A percentile compares a stretch with the other conserved stretches of the same genome.
Conservation (phyloP, 2,329 filamentous ascomycete species). For the Plenodomus biglobosus region DNA sequence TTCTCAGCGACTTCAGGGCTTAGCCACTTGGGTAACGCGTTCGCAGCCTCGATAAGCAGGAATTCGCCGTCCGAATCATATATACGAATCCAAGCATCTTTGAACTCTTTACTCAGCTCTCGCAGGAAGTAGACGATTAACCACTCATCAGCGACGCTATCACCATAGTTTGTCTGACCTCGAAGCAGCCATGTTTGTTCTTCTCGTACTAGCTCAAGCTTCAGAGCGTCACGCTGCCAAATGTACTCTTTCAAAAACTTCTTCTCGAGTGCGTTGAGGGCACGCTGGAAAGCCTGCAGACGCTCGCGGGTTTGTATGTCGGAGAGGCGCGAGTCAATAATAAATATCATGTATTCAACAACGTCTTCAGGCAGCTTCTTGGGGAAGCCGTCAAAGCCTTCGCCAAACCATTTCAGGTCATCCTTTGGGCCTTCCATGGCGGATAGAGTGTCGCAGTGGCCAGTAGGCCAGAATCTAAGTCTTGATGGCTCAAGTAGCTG, state of each 20-base stretch:
- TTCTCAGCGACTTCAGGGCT: constrained; percentile 88
- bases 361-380: constrained; percentile 77
- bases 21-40: constrained; percentile 83
- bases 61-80: constrained; percentile 94
- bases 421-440: constrained; percentile 48
- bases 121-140: constrained; percentile 86
- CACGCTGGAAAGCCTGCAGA: constrained; percentile 72
- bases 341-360: constrained; percentile 80
- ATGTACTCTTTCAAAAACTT: constrained; percentile 80
- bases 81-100: constrained; percentile 77
- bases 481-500: too few species aligned
- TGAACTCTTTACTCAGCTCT: constrained; percentile 72
- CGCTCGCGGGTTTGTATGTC: constrained; percentile 61
- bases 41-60: constrained; percentile 89
- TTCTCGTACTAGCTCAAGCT: constrained; percentile 63
- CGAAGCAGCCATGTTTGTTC: constrained; percentile 64
- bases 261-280: constrained; percentile 64
- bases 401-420: constrained; percentile 66
- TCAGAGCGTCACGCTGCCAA: constrained; percentile 87
- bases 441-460: background rate
- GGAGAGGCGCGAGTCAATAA: constrained; percentile 61
- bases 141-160: constrained; percentile 97
- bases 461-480: too few species aligned
- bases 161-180: constrained; percentile 83
- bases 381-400: constrained; percentile 66